A percentile compares a stretch with the other conserved stretches of the same genome.
Evolutionary conservation across 345 rosid genomes (phyloP).

Genomic region (Citrus maxima): DNA sequence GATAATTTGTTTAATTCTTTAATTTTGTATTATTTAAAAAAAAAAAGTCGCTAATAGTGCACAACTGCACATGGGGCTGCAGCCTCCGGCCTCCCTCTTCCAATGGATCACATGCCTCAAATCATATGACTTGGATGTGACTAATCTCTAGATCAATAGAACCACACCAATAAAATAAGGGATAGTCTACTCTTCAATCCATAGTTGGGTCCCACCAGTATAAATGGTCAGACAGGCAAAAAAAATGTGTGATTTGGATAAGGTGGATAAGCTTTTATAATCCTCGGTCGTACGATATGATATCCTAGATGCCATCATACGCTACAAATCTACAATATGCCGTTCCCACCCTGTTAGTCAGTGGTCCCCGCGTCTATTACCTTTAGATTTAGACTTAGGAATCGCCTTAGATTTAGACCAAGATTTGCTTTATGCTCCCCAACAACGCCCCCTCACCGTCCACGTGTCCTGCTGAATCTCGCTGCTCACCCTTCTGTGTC

Average conservation of each 20-base stretch:
- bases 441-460: constrained; percentile 7
- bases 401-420: background rate
- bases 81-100: too few species aligned
- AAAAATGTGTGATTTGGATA: constrained; percentile 5
- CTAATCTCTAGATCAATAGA: background rate
- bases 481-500: background rate
- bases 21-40: background rate
- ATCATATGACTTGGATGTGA: background rate
- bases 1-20: background rate
- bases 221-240: background rate
- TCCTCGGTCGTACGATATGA: background rate
- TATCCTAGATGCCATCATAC: background rate
- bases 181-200: background rate
- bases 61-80: too few species aligned
- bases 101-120: too few species aligned
- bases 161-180: background rate
- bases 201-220: background rate
- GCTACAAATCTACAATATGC: constrained; percentile 7
- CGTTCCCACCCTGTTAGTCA: background rate
- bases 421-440: constrained; percentile 5
- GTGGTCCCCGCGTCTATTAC: background rate
- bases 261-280: constrained; percentile 19
- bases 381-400: background rate
- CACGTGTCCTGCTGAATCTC: constrained; percentile 11
- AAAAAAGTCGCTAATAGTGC: too few species aligned